Evolutionary conservation across 192 early-diverging fungal species (phyloP), one percentile per base, ranked within the genome.

Genomic region (Podila verticillata): DNA sequence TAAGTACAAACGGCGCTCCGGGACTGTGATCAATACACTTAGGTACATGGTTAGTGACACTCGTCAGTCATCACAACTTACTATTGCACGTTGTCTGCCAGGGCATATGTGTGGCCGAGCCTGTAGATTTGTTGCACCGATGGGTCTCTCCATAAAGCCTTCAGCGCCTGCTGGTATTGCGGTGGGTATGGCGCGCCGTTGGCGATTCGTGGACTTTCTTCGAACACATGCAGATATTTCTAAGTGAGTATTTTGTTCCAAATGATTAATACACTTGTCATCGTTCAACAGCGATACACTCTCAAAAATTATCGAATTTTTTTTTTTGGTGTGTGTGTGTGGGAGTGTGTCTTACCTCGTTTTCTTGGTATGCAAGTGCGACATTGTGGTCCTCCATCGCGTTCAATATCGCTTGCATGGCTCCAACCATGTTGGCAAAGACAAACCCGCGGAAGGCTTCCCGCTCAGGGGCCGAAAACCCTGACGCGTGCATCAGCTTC

Each of bases 21-120:
- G 17, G 15, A 15, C n/a, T 15, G 15, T 24, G 17, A 57, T 8
- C n/a, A 22, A 5, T 69, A 24, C 24, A 15, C 20, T 9, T 17
- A 9, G 1, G 22, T 17, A 6, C 20, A 35, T 26, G 39, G 22
- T 34, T 57, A 48, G 57, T 28, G 12, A n/a, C 28, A 67, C 54
- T 51, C 19, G 48, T 12, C 15, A 24, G 39, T 17, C 17, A 13
- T 44, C 39, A 31, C 58, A 29, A 63, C 87, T 67, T 86, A 85
- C 88, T 88, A 89, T 31, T 64, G 72, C 12, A 88, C 75, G 48
- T 87, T 88, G 36, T 89, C 88, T 44, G 88, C 74, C 9, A 89
- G 54, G 47, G 86, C 83, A 70, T 85, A 85, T 12, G 83, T 78
- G 29, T 86, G 74, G 17, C 85, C 83, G 13, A 75, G 74, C n/a